These are phyloP conservation scores for Tetrahymena elliotti DNA, from an alignment of 73 alveolate genomes.

Conservation along the genomic window DNA sequence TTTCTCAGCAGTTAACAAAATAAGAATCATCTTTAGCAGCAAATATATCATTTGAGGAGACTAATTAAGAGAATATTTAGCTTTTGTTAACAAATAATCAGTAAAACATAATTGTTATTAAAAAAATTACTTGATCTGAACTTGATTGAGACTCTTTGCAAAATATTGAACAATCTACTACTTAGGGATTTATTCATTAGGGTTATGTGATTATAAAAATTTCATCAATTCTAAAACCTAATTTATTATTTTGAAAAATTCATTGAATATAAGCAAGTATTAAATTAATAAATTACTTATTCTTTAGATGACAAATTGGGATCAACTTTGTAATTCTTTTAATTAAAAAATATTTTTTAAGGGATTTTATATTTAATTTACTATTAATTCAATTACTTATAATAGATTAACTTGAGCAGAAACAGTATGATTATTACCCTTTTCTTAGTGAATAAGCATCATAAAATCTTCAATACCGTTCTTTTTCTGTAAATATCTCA, in stretches of 20 bases:
- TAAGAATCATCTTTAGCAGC: too few species aligned
- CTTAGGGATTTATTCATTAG: neutral
- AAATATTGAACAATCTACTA: neutral
- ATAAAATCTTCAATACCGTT: neutral
- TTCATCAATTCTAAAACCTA: neutral
- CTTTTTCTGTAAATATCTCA: neutral
- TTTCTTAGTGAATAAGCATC: neutral
- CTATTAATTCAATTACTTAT: too few species aligned
- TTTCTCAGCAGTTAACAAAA: neutral
- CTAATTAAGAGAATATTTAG: neutral
- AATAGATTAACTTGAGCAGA: neutral
- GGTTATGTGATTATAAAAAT: neutral
- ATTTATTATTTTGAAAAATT: too few species aligned
- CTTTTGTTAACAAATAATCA: neutral
- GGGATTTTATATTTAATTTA: too few species aligned
- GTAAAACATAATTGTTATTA: too few species aligned
- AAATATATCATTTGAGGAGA: neutral
- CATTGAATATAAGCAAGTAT: too few species aligned
- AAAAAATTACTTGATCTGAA: neutral
- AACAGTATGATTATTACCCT: neutral
- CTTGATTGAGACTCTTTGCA: neutral
- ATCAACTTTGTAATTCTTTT: neutral
- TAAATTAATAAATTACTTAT: neutral
- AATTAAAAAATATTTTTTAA: too few species aligned
- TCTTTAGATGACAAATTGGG: neutral